Base-by-base conservation (phyloP, 1,284 basidiomycete genomes). In the Schizophyllum amplum region DNA sequence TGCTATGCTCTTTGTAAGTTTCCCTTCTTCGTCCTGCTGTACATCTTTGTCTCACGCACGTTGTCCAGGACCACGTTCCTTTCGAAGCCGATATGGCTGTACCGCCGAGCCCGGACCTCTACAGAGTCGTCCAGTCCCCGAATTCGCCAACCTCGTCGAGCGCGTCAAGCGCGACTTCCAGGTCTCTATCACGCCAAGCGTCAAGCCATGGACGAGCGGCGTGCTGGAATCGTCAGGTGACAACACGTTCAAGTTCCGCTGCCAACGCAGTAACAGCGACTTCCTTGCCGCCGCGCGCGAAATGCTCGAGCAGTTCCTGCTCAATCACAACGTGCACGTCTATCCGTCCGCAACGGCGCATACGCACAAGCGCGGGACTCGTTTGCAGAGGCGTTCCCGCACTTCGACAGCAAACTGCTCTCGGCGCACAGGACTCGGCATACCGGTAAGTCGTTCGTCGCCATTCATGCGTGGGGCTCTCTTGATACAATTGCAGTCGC, bases 1-100 rank as follows among this genome's bases (percentile, higher is more conserved):
- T 22, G 90, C 95, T 15, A 98, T 98, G 94, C 79, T 99, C 58
- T 75, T 98, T 75, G 90, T 90, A 70, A 59, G 84, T 75, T 15
- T 47, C 46, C 33, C 9, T 27, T 33, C 23, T 52, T 51, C 22
- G 26, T 33, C 27, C 6, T 33, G 52, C 60, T 55, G 46, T 47
- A 22, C 9, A 55, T 56, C 24, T 49, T 20, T 27, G 46, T 51
- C 22, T 52, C 47, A 24, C 51, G 57, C 58, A n/a, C n/a, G n/a
- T n/a, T n/a, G n/a, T 53, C 51, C 55, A 94, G 92, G 92, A 97
- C 67, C 94, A 97, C 67, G 94, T 99, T 56, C 96, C 96, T 0
- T 97, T 98, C 67, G 96, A 98, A 70, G 94, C 94, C 22, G 94
- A 98, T 67, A 90, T 96, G 82, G 84, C 90, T 52, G 86, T 98